Evolutionary conservation across 139 green algal genomes (phyloP), one percentile per base, ranked within the genome.

Genomic region (Desmodesmus armatus): DNA sequence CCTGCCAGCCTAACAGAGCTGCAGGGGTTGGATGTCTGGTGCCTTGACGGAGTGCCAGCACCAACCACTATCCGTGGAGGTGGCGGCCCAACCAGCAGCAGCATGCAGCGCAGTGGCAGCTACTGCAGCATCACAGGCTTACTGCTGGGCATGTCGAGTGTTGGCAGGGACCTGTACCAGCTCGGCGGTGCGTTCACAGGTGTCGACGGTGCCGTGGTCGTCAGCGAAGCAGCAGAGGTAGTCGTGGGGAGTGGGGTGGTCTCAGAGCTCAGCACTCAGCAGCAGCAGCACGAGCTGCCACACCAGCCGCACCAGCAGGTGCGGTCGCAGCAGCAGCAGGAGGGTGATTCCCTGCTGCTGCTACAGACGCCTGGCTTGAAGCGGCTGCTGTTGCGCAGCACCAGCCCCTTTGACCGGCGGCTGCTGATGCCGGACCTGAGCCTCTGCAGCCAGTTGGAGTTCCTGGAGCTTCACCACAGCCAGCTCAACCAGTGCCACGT

Each of bases 381-480:
- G 79, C 43, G 79, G 5, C 44, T 85, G 11, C 44, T 85, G 5
- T n/a, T 85, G 5, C 44, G 65, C 29, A 67, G 79, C 41, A 77
- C 65, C 1, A 75, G 79, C 62, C 79, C 79, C 9, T 55, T 43
- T 37, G 79, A 78, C 3, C 41, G 63, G 11, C 37, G 37, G 27
- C 79, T 85, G 65, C 65, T 31, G 2, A 60, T 85, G 79, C 79
- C 79, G 17, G 44, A 78, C 31, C 65, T 85, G 29, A 66, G 41
- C 7, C n/a, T 31, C 1, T 75, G 65, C 44, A 77, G 33, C 43
- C 39, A 53, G 29, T 23, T 85, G 11, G 43, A 67, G 63, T 62
- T 41, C 3, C 65, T 85, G 31, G 79, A 85, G 31, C 79, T 85
- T 7, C 79, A 85, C 79, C 79, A 85, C 65, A 69, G 41, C 27